Conservation (phyloP, 2,329 filamentous ascomycete genomes). For the Colletotrichum musicola region DNA sequence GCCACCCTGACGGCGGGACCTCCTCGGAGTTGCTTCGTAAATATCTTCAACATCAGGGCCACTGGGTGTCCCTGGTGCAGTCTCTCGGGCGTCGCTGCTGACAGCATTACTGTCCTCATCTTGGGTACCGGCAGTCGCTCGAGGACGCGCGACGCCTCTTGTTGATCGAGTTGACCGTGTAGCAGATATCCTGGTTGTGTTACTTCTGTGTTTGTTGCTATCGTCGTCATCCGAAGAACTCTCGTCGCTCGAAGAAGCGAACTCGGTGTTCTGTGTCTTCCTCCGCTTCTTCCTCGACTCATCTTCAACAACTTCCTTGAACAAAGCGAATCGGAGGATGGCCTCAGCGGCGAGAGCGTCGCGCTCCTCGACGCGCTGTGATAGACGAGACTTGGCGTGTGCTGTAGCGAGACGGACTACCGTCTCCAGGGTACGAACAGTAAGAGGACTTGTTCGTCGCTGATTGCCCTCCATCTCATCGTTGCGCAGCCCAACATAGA, state of each 20-base stretch:
- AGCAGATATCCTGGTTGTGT: constrained; percentile 44
- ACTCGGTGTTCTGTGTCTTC: constrained; percentile 71
- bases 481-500: constrained; percentile 93
- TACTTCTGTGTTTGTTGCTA: constrained; percentile 42
- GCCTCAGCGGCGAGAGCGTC: constrained; percentile 90
- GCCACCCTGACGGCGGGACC: constrained; percentile 50
- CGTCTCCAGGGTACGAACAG: constrained; percentile 95
- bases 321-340: constrained; percentile 93
- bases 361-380: constrained; percentile 87
- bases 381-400: constrained; percentile 92
- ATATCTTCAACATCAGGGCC: constrained; percentile 56
- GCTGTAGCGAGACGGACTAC: constrained; percentile 98
- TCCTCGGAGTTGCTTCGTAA: constrained; percentile 57
- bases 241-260: constrained; percentile 70
- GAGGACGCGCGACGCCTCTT: constrained; percentile 50
- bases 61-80: constrained; percentile 57
- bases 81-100: constrained; percentile 55
- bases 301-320: constrained; percentile 90
- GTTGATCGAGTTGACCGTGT: constrained; percentile 50
- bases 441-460: constrained; percentile 93
- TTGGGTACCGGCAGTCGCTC: constrained; percentile 44
- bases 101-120: constrained; percentile 44
- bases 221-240: constrained; percentile 69
- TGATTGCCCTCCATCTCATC: constrained; percentile 97
- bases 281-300: constrained; percentile 88